Evolutionary conservation across 75 land plant genomes (phyloP).

Genomic region (Sequoia sempervirens): DNA sequence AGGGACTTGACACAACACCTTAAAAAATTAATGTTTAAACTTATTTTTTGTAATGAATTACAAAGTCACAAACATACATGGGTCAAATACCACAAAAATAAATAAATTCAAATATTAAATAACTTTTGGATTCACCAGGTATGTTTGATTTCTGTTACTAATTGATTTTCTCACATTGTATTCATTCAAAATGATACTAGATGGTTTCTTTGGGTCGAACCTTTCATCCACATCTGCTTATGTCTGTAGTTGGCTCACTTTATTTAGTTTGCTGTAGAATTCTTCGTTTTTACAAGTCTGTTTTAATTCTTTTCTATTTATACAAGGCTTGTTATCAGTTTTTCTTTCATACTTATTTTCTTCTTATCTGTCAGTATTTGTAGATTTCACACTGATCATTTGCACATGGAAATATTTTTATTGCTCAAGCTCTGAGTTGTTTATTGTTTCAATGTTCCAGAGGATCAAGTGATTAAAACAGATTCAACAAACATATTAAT

Average conservation of each 20-base stretch:
- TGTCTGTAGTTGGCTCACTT: not conserved
- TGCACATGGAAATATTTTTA: not conserved
- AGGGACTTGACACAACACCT: too few relatives aligned
- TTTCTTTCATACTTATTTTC: not conserved
- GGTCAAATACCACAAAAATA: too few relatives aligned
- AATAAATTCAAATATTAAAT: too few relatives aligned
- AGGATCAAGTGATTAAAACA: slow-evolving; percentile 45
- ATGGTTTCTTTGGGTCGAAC: not conserved
- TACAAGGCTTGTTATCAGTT: not conserved
- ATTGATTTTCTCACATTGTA: not conserved
- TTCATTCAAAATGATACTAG: not conserved
- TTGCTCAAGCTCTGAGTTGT: not conserved
- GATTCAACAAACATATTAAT: slow-evolving; percentile 47
- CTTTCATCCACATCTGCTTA: not conserved
- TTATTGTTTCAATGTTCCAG: slow-evolving; percentile 13
- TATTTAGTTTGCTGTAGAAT: not conserved
- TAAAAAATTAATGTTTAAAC: not conserved
- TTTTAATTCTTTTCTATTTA: not conserved
- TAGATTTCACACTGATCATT: not conserved
- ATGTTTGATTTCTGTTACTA: not conserved
- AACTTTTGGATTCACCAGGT: not conserved
- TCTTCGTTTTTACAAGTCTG: not conserved
- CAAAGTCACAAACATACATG: too few relatives aligned
- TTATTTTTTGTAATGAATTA: too few relatives aligned
- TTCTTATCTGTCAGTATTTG: not conserved